Evolutionary conservation across 345 rosid species (phyloP), one percentile per base, ranked within the genome.

Genomic region (Carallia brachiata): DNA sequence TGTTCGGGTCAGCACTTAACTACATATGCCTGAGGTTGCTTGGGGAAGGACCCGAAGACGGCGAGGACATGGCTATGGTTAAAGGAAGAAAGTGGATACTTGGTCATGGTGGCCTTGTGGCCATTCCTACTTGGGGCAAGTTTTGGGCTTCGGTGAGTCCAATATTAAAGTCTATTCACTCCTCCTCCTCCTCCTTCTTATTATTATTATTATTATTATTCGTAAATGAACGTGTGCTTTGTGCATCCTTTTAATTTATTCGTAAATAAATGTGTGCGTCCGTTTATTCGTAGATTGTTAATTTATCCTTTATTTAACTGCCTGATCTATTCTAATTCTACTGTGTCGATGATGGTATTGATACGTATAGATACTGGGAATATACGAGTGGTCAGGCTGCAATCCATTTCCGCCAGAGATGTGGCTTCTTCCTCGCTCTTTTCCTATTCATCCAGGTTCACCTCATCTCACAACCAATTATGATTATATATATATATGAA

Each of bases 391-490:
- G 98, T 86, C 90, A 77, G 98, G 98, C 67, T 88, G 90, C 78
- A 94, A 94, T 81, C 98, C 97, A 67, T 70, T 94, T 54, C 98
- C 98, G 72, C 98, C 98, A 60, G 98, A 94, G 87, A 88, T 85
- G 72, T 94, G 97, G 97, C 93, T 94, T 78, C 96, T 94, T 75
- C 97, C 98, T 39, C 91, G 88, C 76, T 44, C 68, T 47, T 84
- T 91, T 28, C 97, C 97, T 36, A 27, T 86, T 68, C 98, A 94
- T 85, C 97, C 97, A 85, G 98, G 98, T 90, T 75, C 74, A 67
- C 69, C 60, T 69, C 55, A 67, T 64, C n/a, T 17, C 5, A 2
- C 2, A 2, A 52, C 27, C 6, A 15, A 7, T 2, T 0, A 52
- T 18, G 19, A 50, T 50, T 2, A 17, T 7, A 53, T 18, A 6